Base-by-base conservation (phyloP, 148 eudicot genomes). In the Cornus controversa region DNA sequence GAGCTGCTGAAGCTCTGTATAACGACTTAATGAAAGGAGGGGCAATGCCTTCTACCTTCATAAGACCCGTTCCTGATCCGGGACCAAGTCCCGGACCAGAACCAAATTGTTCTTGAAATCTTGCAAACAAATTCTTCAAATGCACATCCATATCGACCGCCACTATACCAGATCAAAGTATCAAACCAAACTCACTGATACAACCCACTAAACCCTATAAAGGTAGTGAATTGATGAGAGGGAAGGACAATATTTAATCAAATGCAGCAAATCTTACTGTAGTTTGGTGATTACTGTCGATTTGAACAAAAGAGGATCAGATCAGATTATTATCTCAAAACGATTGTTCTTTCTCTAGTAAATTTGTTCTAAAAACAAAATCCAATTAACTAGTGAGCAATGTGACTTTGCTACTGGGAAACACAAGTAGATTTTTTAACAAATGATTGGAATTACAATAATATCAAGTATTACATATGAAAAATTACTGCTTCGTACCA, bases 31-130 rank as follows among this genome's bases (percentile, higher is more conserved):
- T 87, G 64, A 87, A 78, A 69, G 83, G 77, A 29, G 82, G 82
- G 73, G 80, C 18, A 53, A 87, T 74, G 68, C 89, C 91, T 6
- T 89, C 91, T 16, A 91, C 88, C 60, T 84, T 91, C 73, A 83
- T 58, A 0, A 91, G 86, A 77, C 88, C 86, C 29, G 94, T 77
- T 60, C 84, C 87, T 47, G 92, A 89, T 76, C 92, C 92, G 24
- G 89, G 92, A 37, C 94, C 92, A 14, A 91, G 91, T 15, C 93
- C 93, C 16, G 90, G 91, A 20, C 91, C 93, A 8, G 91, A 84
- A 76, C 93, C 95, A 62, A 89, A 91, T 79, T 91, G 93, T 75
- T 89, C 93, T 70, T 88, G 87, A 66, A 78, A 85, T 81, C 91
- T 86, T 28, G 86, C 84, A 76, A 91, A 84, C 69, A 87, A 82